Evolutionary conservation across 768 basidiomycete species (phyloP), one percentile per base, ranked within the genome.

Genomic region (Russula virescens): DNA sequence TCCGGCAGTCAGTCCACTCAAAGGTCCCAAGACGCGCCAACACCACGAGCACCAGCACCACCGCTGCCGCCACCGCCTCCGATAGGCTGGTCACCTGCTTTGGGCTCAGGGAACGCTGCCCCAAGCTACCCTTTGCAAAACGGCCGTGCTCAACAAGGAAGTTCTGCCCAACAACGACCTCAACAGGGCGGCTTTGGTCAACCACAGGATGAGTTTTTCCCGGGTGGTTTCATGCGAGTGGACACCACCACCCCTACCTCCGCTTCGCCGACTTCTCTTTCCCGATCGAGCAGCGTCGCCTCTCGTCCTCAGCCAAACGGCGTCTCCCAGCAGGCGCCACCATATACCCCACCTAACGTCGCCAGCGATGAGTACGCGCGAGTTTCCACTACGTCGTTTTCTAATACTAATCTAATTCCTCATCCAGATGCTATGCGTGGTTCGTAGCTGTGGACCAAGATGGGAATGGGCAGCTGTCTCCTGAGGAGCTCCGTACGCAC

Each of bases 361-460:
- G 34, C 19, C 7, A 23, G 19, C 10, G 35, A 46, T 49, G 59
- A 60, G 59, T 60, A 52, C 18, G 58, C 19, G 21, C 42, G 18
- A 11, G 18, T n/a, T 9, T 42, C 7, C 26, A 10, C 9, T 23
- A 13, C 14, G 3, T 18, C 9, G 10, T 28, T 34, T 19, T 31
- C 21, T 9, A 38, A 14, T 6, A 2, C 23, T 38, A 25, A 57
- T 3, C 10, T 10, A 13, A 14, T 16, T 40, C 16, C 31, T 10
- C 19, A 23, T 48, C 42, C 4, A 63, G 62, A 21, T 31, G 25
- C 25, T 43, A 25, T 38, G 4, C 16, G 3, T 63, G 46, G 62
- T 63, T 63, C 43, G 6, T 54, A 13, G 55, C 57, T 8, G 38
- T 63, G 4, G 62, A 59, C 11, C 62, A 63, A 35, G 52, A 63